Evolutionary conservation across 139 green algal species (phyloP), one percentile per base, ranked within the genome.

Genomic region (Chlorella sp.): DNA sequence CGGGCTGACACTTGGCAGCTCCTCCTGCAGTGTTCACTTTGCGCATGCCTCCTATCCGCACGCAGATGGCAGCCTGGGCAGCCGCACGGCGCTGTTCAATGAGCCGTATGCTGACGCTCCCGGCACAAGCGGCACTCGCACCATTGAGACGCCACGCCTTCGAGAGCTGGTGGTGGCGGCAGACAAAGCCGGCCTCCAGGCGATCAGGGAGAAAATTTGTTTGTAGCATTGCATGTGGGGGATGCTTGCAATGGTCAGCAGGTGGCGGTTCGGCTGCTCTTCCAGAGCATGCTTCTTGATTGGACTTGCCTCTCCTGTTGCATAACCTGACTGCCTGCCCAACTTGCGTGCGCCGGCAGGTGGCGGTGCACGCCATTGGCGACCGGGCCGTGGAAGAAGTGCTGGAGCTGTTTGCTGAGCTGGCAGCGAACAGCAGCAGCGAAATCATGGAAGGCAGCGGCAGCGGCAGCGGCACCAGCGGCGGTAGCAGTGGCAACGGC

Each of bases 311-410:
- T n/a, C n/a, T n/a, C n/a, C n/a, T n/a, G n/a, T n/a, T n/a, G n/a
- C n/a, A n/a, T n/a, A n/a, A n/a, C n/a, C n/a, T n/a, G 14, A 60
- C 51, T 16, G 22, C 13, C 51, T 60, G 22, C 11, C 46, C 46
- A 54, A 54, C 46, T 54, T 8, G 8, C 8, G 8, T 54, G 8
- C 46, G 51, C 51, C 41, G 87, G 83, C 87, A 95, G 87, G 83
- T 94, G 22, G 90, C 91, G 6, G 81, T 96, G 16, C 94, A 97
- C 80, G 94, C 94, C 1, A 97, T 97, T 43, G 94, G 94, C 0
- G 93, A 96, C 83, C 75, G 84, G 2, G 94, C 94, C 9, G 90
- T 96, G 28, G 92, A 96, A 75, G 94, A 97, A 38, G 88, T 96
- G 54, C 67, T 91, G 32, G 68, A 46, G 0, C 73, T 87, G 1